Conservation (phyloP, 2,329 filamentous ascomycete genomes). For the Xylogone sp. region DNA sequence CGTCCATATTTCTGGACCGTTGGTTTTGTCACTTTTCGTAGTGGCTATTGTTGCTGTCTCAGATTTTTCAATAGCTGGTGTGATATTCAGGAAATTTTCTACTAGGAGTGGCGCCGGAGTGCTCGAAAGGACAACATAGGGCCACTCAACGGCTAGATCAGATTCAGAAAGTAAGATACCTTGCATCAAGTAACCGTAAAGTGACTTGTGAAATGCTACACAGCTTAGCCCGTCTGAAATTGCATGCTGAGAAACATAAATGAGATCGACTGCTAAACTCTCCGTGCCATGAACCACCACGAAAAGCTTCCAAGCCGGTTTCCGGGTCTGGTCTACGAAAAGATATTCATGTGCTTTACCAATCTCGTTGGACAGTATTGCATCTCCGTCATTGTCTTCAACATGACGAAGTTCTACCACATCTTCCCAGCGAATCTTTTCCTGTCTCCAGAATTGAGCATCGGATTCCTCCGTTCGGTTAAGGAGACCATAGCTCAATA, state of each 20-base stretch:
- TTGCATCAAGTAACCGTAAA: conserved; percentile 10
- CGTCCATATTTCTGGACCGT: conserved; percentile 1
- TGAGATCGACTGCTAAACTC: conserved; percentile 10
- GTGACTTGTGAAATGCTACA: conserved; percentile 14
- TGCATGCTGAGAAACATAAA: conserved; percentile 14
- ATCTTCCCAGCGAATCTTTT: conserved; percentile 12
- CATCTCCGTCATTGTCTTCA: conserved; percentile 5
- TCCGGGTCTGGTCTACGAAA: conserved; percentile 10
- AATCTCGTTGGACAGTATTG: conserved; percentile 8
- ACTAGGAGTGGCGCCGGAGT: conserved; percentile 3
- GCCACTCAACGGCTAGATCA: conserved; percentile 6
- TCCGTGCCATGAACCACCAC: conserved; percentile 11
- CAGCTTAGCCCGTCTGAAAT: conserved; percentile 16
- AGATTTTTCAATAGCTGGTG: not conserved
- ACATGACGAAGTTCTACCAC: conserved; percentile 10
- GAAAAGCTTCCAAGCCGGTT: conserved; percentile 17
- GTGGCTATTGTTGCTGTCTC: not conserved
- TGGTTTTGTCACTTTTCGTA: not conserved
- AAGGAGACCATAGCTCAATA: conserved; percentile 14
- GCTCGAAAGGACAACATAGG: conserved; percentile 3
- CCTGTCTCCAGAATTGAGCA: conserved; percentile 12
- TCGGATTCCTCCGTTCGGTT: conserved; percentile 6
- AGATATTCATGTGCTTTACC: conserved; percentile 12
- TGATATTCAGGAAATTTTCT: conserved; percentile 6
- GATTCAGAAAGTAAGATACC: not conserved